phyloP scores from a whole-genome alignment of 2,329 filamentous ascomycete genomes.

The Fusarium denticulatum region DNA sequence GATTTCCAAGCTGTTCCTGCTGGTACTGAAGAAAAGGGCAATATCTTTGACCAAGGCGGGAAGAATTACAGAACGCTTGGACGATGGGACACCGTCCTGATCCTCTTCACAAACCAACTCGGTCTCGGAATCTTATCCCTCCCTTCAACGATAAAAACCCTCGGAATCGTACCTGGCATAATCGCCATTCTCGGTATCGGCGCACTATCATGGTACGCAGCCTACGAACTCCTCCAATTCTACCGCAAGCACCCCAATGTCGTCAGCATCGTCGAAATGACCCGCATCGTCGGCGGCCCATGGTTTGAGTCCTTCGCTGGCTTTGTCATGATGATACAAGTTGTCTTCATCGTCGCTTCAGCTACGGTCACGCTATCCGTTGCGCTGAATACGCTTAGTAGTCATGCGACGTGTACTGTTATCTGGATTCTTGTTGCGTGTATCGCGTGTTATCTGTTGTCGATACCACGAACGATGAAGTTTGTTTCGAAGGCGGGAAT shows the following conservation, averaged over 20 bases:
- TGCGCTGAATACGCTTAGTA: constrained; percentile 35
- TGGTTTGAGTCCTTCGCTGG: constrained; percentile 33
- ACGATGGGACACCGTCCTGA: constrained; percentile 39
- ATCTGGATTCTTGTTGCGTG: constrained; percentile 36
- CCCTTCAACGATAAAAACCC: constrained; percentile 72
- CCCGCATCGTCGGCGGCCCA: constrained; percentile 57
- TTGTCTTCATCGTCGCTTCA: constrained; percentile 36
- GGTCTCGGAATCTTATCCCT: constrained; percentile 66
- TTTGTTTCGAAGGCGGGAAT: constrained; percentile 38
- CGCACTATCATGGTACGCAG: constrained; percentile 69
- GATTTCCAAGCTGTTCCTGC: constrained; percentile 35
- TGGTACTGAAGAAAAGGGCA: constrained; percentile 28
- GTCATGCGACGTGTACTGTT: constrained; percentile 33
- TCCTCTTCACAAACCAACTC: constrained; percentile 44
- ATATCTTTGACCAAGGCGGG: constrained; percentile 41
- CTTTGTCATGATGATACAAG: constrained; percentile 37
- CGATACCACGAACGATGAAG: constrained; percentile 38
- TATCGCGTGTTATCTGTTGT: constrained; percentile 24
- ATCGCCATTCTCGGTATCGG: constrained; percentile 72
- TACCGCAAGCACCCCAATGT: constrained; percentile 74
- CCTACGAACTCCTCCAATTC: constrained; percentile 67
- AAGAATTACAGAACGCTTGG: constrained; percentile 42
- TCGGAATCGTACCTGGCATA: constrained; percentile 73
- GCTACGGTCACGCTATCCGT: constrained; percentile 33
- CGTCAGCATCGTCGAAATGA: constrained; percentile 75